Percentiles rank a stretch among this genome's conserved stretches.
Conservation (phyloP, 306 rosid species). For the Quercus robur region DNA sequence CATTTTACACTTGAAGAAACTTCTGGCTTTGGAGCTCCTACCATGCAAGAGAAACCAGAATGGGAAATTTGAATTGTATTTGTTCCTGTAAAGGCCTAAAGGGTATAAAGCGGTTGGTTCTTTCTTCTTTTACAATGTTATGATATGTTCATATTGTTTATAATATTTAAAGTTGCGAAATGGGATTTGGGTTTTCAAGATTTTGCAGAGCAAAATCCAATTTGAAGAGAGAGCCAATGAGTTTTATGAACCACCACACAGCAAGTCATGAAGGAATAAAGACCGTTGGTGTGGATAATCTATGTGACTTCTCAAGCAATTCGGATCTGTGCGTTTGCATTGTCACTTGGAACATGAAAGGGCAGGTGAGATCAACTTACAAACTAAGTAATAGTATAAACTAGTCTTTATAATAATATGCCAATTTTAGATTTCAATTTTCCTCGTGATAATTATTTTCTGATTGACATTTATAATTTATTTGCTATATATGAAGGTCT, state of each 20-base stretch:
- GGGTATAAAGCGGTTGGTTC: constrained; percentile 18
- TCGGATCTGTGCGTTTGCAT: constrained; percentile 56
- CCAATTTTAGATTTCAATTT: neutral
- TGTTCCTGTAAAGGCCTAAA: constrained; percentile 29
- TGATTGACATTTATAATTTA: neutral
- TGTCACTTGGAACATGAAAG: constrained; percentile 84
- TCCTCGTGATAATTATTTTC: neutral
- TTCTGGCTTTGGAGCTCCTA: neutral
- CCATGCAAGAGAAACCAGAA: neutral
- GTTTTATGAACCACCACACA: constrained; percentile 32
- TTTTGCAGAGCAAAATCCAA: constrained; percentile 24
- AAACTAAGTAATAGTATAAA: too few species aligned
- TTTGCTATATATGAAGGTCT: constrained; percentile 22
- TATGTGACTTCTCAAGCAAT: constrained; percentile 32
- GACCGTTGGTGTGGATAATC: constrained; percentile 37
- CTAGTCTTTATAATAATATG: too few species aligned
- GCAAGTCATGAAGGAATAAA: constrained; percentile 52
- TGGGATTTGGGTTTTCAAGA: neutral
- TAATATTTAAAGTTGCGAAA: neutral
- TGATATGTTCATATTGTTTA: neutral
- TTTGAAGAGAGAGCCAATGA: constrained; percentile 23
- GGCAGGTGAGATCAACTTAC: constrained; percentile 31
- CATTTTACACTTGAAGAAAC: neutral
- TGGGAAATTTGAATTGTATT: constrained; percentile 24
- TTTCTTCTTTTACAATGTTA: neutral